Evolutionary conservation across 176 grass and related monocot species (phyloP), one percentile per base, ranked within the genome.

Genomic region (Stipa capillata): DNA sequence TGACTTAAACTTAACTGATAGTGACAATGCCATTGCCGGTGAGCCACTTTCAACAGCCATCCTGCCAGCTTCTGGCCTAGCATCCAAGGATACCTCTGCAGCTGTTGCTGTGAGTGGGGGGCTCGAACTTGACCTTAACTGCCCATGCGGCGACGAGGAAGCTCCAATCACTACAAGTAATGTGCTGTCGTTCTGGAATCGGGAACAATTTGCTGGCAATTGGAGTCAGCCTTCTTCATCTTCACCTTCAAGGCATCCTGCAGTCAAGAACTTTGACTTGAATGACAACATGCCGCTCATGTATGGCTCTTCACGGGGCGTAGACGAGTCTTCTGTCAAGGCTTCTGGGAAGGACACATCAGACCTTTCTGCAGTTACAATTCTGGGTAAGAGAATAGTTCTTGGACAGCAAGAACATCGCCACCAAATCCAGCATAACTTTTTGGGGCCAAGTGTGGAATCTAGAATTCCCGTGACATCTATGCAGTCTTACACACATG

Each of bases 101-200:
- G n/a, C n/a, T n/a, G n/a, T n/a, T n/a, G n/a, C n/a, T n/a, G 24
- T 72, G 28, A 83, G 80, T 18, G 37, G 57, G 44, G 72, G 66
- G 42, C 45, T 79, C 8, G 44, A 73, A n/a, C 76, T 88, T 53
- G 86, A 88, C 80, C 86, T 88, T 78, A 88, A 88, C 41, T 75
- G 27, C 64, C 74, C 79, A 48, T 81, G 52, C 12, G 63, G 42
- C 2, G 85, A 87, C 4, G 85, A 87, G 61, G 78, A 76, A 56
- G 81, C 41, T 57, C 8, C 36, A 59, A 12, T 48, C 37, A 74
- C 81, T 33, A 29, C n/a, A n/a, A n/a, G n/a, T n/a, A n/a, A n/a
- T n/a, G n/a, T n/a, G n/a, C n/a, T n/a, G n/a, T n/a, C n/a, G n/a
- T n/a, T n/a, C n/a, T n/a, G n/a, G n/a, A n/a, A n/a, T n/a, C n/a